Evolutionary conservation across 2,329 filamentous ascomycete genomes (phyloP).

Genomic region (Trichoderma koningii): DNA sequence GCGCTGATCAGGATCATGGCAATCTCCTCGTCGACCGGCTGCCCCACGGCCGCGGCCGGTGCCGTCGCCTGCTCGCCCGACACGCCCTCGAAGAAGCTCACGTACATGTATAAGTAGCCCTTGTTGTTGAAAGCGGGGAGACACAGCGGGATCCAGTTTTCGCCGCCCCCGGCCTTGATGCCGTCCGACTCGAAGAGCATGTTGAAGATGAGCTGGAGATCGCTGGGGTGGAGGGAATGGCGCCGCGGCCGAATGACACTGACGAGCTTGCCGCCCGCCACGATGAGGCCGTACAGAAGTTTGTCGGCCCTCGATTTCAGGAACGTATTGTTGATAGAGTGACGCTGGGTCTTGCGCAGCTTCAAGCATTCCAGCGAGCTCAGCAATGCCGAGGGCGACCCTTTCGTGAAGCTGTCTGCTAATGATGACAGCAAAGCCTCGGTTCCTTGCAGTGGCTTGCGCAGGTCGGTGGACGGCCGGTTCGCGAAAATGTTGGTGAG

Average conservation of each 20-base stretch:
- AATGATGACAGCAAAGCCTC: conserved; percentile 88
- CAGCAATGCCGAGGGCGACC: conserved; percentile 84
- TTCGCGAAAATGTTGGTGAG: conserved; percentile 85
- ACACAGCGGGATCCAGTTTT: conserved; percentile 97
- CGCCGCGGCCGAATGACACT: conserved; percentile 93
- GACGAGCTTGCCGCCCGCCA: conserved; percentile 88
- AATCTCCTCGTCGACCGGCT: conserved; percentile 72
- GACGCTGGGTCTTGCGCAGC: conserved; percentile 82
- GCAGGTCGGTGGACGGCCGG: conserved; percentile 89
- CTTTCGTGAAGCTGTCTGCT: conserved; percentile 90
- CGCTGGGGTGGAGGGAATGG: conserved; percentile 92
- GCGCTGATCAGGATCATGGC: conserved; percentile 91
- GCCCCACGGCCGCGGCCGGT: conserved; percentile 61
- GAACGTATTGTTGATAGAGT: conserved; percentile 83
- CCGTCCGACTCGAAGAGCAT: conserved; percentile 97
- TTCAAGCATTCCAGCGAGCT: conserved; percentile 93
- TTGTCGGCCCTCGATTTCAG: conserved; percentile 75
- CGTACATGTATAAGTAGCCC: conserved; percentile 98
- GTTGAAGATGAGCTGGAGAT: conserved; percentile 96
- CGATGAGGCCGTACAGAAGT: conserved; percentile 88
- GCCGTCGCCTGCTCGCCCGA: conserved; percentile 46
- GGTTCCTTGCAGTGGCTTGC: conserved; percentile 86
- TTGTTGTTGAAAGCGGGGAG: conserved; percentile 96
- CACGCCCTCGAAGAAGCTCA: conserved; percentile 79
- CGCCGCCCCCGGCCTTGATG: conserved; percentile 84